Evolutionary conservation across 148 eudicot species (phyloP).

Genomic region (Fallopia convolvulus): DNA sequence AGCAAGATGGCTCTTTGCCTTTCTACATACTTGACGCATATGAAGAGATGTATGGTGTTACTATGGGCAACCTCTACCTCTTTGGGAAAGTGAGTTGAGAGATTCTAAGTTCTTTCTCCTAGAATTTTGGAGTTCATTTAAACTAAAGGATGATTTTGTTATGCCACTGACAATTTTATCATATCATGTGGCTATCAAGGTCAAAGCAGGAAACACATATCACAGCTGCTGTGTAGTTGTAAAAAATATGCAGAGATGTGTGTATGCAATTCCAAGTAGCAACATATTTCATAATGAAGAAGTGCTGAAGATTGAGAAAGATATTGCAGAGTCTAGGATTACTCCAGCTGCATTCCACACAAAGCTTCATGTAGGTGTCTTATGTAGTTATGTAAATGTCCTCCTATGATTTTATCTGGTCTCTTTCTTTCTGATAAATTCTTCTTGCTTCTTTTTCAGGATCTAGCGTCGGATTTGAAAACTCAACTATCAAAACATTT

Average conservation of each 20-base stretch:
- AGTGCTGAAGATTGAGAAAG: constrained; percentile 59
- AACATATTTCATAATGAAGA: constrained; percentile 45
- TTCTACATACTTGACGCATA: constrained; percentile 83
- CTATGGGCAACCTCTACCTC: constrained; percentile 69
- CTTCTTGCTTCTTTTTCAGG: constrained; percentile 28
- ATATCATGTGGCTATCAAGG: constrained; percentile 34
- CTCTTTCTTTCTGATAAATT: neutral
- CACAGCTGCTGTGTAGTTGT: constrained; percentile 87
- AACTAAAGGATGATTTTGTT: no score
- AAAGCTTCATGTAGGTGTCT: constrained; percentile 62
- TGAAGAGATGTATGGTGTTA: constrained; percentile 64
- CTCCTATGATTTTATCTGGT: no score
- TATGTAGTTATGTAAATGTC: neutral
- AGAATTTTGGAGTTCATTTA: neutral
- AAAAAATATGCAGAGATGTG: constrained; percentile 89
- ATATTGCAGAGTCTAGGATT: constrained; percentile 41
- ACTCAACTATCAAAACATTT: constrained; percentile 47
- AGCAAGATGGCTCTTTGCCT: constrained; percentile 72
- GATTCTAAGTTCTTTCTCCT: neutral
- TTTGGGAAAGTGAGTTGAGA: constrained; percentile 78
- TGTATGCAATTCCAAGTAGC: constrained; percentile 70
- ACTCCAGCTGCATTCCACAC: constrained; percentile 38
- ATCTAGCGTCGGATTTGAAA: constrained; percentile 74
- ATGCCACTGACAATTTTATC: constrained; percentile 13
- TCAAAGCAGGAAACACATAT: constrained; percentile 63